Evolutionary conservation across 2,329 filamentous ascomycete species (phyloP), one percentile per base, ranked within the genome.

Genomic region (Alternaria arbusti): DNA sequence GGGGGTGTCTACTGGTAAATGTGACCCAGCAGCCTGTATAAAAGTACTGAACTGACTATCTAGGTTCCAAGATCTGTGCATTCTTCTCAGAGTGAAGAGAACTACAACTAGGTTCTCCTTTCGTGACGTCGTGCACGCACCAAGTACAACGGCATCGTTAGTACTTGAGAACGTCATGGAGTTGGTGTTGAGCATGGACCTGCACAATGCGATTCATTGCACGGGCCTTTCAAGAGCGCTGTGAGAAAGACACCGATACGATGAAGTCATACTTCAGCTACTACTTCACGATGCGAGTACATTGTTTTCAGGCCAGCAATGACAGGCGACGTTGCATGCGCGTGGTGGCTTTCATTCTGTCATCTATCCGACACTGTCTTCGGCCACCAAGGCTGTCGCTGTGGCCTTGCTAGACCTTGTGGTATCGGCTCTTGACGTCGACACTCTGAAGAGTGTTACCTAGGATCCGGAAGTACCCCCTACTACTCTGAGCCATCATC

Each of bases 311-410:
- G 5, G 8, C 0, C 1, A 0, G 15, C 49, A 9, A 6, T n/a
- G 22, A 3, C 1, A 1, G 2, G 20, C 4, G 12, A 6, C 0
- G 3, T 32, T 9, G 26, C 12, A 20, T 32, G 2, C 0, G 12
- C 6, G 11, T 11, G 12, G 15, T 15, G 28, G 20, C 4, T 22
- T 5, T 13, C 5, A 11, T 17, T 17, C 1, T 2, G 0, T 40
- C 36, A 1, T 40, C 15, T 40, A 40, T 40, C 1, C 9, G 9
- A 40, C 15, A 4, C 3, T 10, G 8, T 9, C 3, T 3, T 1
- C 0, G 3, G 4, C 3, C 8, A 36, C 1, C 4, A 40, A 40
- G 36, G 36, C 3, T 2, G 7, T 10, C 2, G 15, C 8, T 40
- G 9, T 5, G n/a, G 36, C 36, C 36, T 40, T 40, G n/a, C 5